Conservation (phyloP, 768 basidiomycete species). For the Flagelloscypha sp. region DNA sequence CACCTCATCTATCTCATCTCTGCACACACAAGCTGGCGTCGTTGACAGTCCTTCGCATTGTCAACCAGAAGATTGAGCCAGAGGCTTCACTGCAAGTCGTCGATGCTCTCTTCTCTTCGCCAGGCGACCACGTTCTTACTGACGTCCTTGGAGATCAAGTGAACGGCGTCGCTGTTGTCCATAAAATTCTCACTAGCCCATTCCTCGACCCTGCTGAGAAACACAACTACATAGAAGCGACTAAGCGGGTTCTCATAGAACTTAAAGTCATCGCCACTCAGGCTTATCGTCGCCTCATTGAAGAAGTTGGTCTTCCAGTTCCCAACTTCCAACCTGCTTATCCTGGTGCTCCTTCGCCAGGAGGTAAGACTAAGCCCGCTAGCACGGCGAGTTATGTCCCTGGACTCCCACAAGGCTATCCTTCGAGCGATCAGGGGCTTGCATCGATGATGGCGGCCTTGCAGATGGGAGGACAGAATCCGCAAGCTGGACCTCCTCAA, state of each 20-base stretch:
- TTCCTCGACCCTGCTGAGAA: conserved; percentile 72
- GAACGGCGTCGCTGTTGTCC: conserved; percentile 87
- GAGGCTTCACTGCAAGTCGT: conserved; percentile 82
- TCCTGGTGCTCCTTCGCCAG: conserved; percentile 50
- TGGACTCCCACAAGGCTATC: conserved; percentile 71
- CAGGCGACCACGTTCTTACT: conserved; percentile 81
- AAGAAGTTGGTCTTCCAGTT: conserved; percentile 89
- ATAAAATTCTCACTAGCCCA: conserved; percentile 85
- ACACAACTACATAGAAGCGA: conserved; percentile 68
- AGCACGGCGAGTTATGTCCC: conserved; percentile 55
- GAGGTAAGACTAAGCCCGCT: conserved; percentile 52
- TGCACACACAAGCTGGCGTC: conserved; percentile 98
- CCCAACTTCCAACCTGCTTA: conserved; percentile 82
- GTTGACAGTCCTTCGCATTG: conserved; percentile 86
- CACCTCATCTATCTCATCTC: conserved; percentile 91
- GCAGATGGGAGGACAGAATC: conserved; percentile 85
- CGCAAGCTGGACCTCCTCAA: conserved; percentile 69
- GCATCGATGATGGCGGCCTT: conserved; percentile 91
- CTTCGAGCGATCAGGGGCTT: conserved; percentile 74
- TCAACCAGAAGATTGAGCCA: conserved; percentile 93
- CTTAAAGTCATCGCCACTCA: conserved; percentile 92
- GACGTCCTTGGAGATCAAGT: conserved; percentile 96
- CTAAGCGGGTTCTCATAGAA: conserved; percentile 83
- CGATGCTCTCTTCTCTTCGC: conserved; percentile 84
- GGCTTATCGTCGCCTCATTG: conserved; percentile 86